Evolutionary conservation across 2,329 filamentous ascomycete species (phyloP).

Genomic region (Pestalotiopsis sp.): DNA sequence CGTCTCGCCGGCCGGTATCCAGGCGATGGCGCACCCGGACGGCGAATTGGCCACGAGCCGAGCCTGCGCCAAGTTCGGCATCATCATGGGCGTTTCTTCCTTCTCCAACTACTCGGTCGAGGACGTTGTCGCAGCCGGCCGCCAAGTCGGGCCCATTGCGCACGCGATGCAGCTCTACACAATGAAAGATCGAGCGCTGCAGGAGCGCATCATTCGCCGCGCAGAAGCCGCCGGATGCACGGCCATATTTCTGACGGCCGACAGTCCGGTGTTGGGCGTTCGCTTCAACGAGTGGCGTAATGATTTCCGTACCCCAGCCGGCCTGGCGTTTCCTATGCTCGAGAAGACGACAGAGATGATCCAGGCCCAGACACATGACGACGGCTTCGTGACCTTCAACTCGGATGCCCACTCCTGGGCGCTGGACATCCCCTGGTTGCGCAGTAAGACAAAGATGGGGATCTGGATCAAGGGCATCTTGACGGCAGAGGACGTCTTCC

Average conservation of each 20-base stretch:
- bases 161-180: slow-evolving; percentile 57
- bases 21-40: slow-evolving; percentile 54
- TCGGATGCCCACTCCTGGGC: slow-evolving; percentile 45
- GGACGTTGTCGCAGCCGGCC: slow-evolving; percentile 32
- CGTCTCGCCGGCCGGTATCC: slow-evolving; percentile 57
- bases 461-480: slow-evolving; percentile 39
- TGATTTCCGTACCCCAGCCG: slow-evolving; percentile 47
- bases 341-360: slow-evolving; percentile 18
- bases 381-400: slow-evolving; percentile 25
- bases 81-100: slow-evolving; percentile 50
- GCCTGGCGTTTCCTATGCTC: slow-evolving; percentile 19
- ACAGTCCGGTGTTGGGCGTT: slow-evolving; percentile 52
- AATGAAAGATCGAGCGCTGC: slow-evolving; percentile 47
- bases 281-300: slow-evolving; percentile 53
- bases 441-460: slow-evolving; percentile 48
- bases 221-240: slow-evolving; percentile 48
- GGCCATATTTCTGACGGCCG: slow-evolving; percentile 54
- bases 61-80: slow-evolving; percentile 37
- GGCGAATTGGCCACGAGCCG: slow-evolving; percentile 53
- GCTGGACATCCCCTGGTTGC: slow-evolving; percentile 52
- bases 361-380: slow-evolving; percentile 23
- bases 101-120: slow-evolving; percentile 42
- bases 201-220: slow-evolving; percentile 41
- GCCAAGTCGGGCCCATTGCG: slow-evolving; percentile 36
- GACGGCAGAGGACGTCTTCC: slow-evolving; percentile 39